phyloP scores from a whole-genome alignment of 192 early-diverging fungal species.

The Coemansia sp. region DNA sequence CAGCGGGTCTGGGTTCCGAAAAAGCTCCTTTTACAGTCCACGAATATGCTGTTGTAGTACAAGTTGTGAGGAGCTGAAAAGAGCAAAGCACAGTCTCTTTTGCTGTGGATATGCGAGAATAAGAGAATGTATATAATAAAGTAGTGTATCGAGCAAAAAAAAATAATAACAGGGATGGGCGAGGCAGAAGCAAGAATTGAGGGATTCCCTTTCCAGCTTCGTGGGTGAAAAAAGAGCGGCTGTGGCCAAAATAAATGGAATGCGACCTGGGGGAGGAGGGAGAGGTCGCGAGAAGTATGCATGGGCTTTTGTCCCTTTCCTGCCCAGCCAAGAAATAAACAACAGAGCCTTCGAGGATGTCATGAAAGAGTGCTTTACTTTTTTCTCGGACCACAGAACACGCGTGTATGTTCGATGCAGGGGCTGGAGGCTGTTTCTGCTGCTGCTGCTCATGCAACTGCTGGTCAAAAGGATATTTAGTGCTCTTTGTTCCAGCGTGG shows the following conservation, averaged over 20 bases:
- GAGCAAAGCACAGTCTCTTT: background rate
- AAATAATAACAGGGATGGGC: slow-evolving; percentile 8
- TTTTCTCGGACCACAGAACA: background rate
- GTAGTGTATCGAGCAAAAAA: background rate
- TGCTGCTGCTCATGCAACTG: too few species aligned
- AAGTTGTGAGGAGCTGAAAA: background rate
- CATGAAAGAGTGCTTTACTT: too few species aligned
- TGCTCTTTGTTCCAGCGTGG: background rate
- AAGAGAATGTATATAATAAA: slow-evolving; percentile 8
- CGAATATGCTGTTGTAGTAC: background rate
- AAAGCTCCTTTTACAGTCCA: too few species aligned
- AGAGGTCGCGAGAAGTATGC: background rate
- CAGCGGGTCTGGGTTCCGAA: background rate
- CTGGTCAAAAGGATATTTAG: background rate
- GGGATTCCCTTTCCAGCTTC: slow-evolving; percentile 1
- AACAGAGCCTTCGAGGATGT: background rate
- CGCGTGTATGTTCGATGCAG: background rate
- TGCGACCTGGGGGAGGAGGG: background rate
- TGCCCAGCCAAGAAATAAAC: background rate
- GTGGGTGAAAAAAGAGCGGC: too few species aligned
- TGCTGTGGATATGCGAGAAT: slow-evolving; percentile 6
- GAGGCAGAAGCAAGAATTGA: background rate
- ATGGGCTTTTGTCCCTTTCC: background rate
- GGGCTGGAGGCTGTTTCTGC: too few species aligned
- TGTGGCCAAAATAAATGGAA: background rate